Conservation (phyloP, 768 basidiomycete genomes). For the Mycena metata region DNA sequence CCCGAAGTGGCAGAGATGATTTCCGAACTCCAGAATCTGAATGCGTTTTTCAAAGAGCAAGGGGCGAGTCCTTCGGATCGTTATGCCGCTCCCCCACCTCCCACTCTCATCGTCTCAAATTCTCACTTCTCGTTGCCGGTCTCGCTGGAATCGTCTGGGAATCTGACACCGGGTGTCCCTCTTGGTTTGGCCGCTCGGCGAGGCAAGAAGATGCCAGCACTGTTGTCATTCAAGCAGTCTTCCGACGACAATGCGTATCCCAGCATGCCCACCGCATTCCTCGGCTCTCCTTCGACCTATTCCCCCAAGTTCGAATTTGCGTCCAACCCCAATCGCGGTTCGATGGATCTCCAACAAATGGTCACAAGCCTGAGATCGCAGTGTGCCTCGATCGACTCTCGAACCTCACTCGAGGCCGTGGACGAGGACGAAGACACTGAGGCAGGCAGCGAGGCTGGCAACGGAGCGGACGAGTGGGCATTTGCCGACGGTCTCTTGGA, state of each 20-base stretch:
- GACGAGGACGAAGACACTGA: constrained; percentile 24
- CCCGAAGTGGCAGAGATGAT: constrained; percentile 57
- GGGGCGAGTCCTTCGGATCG: constrained; percentile 24
- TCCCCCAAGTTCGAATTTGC: constrained; percentile 50
- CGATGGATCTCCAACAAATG: constrained; percentile 59
- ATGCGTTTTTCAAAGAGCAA: constrained; percentile 54
- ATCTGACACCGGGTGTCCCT: constrained; percentile 36
- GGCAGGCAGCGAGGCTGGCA: constrained; percentile 22
- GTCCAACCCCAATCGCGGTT: constrained; percentile 40
- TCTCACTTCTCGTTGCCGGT: constrained; percentile 56
- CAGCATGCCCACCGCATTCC: constrained; percentile 58
- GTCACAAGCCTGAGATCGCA: constrained; percentile 58
- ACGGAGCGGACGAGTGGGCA: constrained; percentile 53
- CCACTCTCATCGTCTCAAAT: constrained; percentile 58
- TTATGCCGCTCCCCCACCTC: constrained; percentile 44
- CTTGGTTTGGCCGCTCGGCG: constrained; percentile 53
- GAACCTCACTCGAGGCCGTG: constrained; percentile 19
- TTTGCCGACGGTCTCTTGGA: constrained; percentile 50
- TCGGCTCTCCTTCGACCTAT: constrained; percentile 57
- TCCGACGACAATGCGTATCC: constrained; percentile 50
- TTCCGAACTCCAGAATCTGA: constrained; percentile 54
- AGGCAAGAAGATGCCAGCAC: constrained; percentile 52
- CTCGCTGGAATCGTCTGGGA: constrained; percentile 50
- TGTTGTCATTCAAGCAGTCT: constrained; percentile 43
- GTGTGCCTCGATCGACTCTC: constrained; percentile 47